Evolutionary conservation across 371 early-diverging fungal species (phyloP), one percentile per base, ranked within the genome.

Genomic region (Sporodiniella umbellata): DNA sequence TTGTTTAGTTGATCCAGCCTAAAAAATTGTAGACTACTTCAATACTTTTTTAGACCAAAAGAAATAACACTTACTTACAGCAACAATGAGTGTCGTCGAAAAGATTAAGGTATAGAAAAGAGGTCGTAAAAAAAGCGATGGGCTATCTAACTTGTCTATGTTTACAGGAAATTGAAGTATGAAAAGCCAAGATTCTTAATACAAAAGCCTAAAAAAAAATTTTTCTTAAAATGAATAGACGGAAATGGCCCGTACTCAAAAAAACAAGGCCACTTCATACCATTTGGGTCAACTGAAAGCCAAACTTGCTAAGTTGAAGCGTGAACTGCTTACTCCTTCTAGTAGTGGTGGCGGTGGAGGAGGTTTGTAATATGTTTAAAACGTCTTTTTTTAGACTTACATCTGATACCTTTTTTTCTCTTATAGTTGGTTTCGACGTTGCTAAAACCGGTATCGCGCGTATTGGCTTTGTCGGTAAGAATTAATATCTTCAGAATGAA

Each of bases 251-350:
- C 69, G 75, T 57, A 86, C 87, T 54, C 87, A 86, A 71, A 86
- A 86, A 74, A 86, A 86, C 63, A 86, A 86, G 82, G 94, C 99
- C 37, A 99, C 99, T 49, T 92, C 94, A 54, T 90, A 89, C 68
- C 99, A 99, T 71, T 76, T 99, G 71, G 99, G 99, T 76, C 86
- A 96, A 48, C 81, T 99, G 56, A 99, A 97, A 71, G 96, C 97
- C 55, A 99, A 99, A 75, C 81, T 99, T 51, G 99, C 99, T 51
- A 99, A 98, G 75, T 72, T 89, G 45, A 83, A 79, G 56, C 87
- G 96, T 76, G 99, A 99, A 75, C 84, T 99, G 37, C 70, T 99
- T 33, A 90, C 90, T 18, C 96, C 96, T 2, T 58, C 83, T 4
- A 73, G 86, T 43, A 85, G 89, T 35, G 86, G 94, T 42, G 96